These are phyloP conservation scores for Pichia rugopelliculosa DNA, from an alignment of 805 yeast species.

Conservation along the genomic window DNA sequence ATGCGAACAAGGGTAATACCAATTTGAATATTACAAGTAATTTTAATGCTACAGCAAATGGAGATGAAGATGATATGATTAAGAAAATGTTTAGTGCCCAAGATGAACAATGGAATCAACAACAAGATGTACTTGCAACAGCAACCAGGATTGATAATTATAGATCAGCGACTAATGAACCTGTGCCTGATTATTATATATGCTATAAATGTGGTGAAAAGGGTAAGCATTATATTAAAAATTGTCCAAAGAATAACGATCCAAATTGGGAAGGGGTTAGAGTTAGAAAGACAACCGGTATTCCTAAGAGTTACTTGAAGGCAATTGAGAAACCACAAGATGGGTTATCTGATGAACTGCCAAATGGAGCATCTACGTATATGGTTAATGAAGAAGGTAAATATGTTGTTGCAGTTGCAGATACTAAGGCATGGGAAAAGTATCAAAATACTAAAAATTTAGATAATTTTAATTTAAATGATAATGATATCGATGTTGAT, in stretches of 20 bases:
- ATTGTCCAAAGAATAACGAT: slow-evolving; percentile 90
- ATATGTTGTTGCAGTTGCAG: slow-evolving; percentile 94
- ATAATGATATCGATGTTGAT: slow-evolving; percentile 31
- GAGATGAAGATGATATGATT: slow-evolving; percentile 78
- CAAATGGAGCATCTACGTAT: slow-evolving; percentile 34
- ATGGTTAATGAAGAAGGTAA: slow-evolving; percentile 93
- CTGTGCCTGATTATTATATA: slow-evolving; percentile 92
- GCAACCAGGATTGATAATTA: slow-evolving; percentile 58
- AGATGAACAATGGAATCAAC: slow-evolving; percentile 89
- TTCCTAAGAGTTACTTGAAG: slow-evolving; percentile 86
- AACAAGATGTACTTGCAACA: slow-evolving; percentile 83
- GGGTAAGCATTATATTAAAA: slow-evolving; percentile 88
- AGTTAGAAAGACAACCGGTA: slow-evolving; percentile 92
- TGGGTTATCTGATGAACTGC: slow-evolving; percentile 37
- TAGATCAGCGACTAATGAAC: slow-evolving; percentile 45
- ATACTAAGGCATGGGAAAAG: slow-evolving; percentile 80
- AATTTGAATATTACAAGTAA: slow-evolving; percentile 19
- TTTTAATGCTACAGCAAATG: slow-evolving; percentile 20
- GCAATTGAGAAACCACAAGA: slow-evolving; percentile 77
- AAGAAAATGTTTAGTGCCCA: slow-evolving; percentile 89
- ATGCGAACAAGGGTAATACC: slow-evolving; percentile 14
- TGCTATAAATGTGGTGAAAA: slow-evolving; percentile 95
- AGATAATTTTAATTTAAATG: slow-evolving; percentile 8
- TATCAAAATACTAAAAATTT: slow-evolving; percentile 62
- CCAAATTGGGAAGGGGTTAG: slow-evolving; percentile 91